phyloP scores from a whole-genome alignment of 768 basidiomycete genomes.

The Hirschioporus abietinus region DNA sequence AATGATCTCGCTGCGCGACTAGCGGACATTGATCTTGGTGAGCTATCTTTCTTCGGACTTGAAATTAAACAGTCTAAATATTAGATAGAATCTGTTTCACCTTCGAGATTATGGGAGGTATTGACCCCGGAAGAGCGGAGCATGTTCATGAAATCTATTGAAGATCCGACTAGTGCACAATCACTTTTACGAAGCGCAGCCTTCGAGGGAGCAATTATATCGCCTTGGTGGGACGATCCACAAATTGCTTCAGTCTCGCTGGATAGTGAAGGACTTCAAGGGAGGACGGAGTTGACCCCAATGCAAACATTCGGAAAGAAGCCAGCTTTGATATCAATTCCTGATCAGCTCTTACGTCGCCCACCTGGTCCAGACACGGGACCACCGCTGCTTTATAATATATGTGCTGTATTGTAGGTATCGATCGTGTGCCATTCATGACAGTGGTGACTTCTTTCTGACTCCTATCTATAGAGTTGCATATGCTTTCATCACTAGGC shows the following conservation, averaged over 20 bases:
- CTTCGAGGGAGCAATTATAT: constrained; percentile 39
- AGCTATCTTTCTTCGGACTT: not conserved
- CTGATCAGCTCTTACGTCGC: constrained; percentile 32
- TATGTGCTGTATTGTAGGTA: constrained; percentile 62
- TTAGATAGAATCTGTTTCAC: constrained; percentile 44
- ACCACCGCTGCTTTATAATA: constrained; percentile 58
- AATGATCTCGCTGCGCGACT: constrained; percentile 46
- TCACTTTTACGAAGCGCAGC: constrained; percentile 55
- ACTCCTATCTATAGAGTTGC: constrained; percentile 41
- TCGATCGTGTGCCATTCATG: not conserved
- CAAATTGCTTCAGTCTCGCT: constrained; percentile 7
- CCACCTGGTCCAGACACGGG: constrained; percentile 28
- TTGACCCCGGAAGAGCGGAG: constrained; percentile 56
- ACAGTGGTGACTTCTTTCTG: not conserved
- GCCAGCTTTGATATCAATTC: constrained; percentile 43
- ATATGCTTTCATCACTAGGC: constrained; percentile 64
- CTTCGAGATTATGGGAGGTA: constrained; percentile 55
- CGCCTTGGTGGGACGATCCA: constrained; percentile 71
- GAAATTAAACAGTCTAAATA: not conserved
- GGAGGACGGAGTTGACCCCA: not conserved
- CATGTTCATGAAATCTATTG: constrained; percentile 53
- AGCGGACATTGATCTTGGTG: constrained; percentile 57
- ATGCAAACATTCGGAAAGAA: constrained; percentile 27
- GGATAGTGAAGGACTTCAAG: constrained; percentile 9
- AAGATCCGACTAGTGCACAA: constrained; percentile 58